Conservation (phyloP, 495 filamentous ascomycete species). For the Aspergillus egyptiacus region DNA sequence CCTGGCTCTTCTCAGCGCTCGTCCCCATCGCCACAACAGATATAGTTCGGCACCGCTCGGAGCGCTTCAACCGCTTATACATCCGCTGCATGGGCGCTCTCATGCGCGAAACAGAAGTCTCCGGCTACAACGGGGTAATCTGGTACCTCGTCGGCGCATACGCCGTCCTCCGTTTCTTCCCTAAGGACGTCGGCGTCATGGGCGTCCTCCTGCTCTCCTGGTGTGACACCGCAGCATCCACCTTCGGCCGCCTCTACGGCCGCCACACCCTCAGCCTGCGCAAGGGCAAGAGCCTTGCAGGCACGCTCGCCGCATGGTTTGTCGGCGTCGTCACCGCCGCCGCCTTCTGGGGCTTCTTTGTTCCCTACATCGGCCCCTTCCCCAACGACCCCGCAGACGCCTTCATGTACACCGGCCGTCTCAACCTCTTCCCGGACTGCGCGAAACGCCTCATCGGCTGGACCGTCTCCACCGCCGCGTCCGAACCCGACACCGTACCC, state of each 20-base stretch:
- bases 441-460: constrained; percentile 44
- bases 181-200: constrained; percentile 91
- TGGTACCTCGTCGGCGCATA: constrained; percentile 92
- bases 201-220: constrained; percentile 84
- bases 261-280: constrained; percentile 81
- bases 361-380: constrained; percentile 60
- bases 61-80: constrained; percentile 79
- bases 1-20: constrained; percentile 72
- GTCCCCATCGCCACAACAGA: constrained; percentile 87
- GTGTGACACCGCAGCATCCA: constrained; percentile 97
- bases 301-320: constrained; percentile 73
- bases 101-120: constrained; percentile 94
- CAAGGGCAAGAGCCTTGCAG: constrained; percentile 84
- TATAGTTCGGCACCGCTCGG: constrained; percentile 70
- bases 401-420: constrained; percentile 75
- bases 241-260: constrained; percentile 82
- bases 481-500: background rate
- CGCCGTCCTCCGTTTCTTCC: constrained; percentile 76
- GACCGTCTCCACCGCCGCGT: constrained; percentile 23
- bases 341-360: constrained; percentile 82
- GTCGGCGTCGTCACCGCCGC: constrained; percentile 76
- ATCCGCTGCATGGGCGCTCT: constrained; percentile 76
- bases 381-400: constrained; percentile 57
- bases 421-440: constrained; percentile 55
- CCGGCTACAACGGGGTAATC: constrained; percentile 91